Conservation (phyloP, 1,284 basidiomycete species). For the Pseudozyma sp. region DNA sequence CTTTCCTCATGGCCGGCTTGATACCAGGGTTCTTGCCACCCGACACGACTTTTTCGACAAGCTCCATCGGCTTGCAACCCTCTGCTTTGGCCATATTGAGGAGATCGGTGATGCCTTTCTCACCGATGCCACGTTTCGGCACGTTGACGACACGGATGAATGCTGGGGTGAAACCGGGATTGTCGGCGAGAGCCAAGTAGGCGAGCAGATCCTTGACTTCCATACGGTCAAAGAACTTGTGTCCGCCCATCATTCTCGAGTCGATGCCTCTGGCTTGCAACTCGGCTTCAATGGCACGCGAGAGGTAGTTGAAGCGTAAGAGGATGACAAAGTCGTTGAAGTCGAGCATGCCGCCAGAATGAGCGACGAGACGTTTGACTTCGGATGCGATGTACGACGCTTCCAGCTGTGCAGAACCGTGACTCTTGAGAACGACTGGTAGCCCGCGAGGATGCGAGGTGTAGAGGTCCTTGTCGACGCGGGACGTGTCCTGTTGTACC, state of each 20-base stretch:
- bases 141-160: constrained; percentile 82
- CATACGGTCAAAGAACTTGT: constrained; percentile 85
- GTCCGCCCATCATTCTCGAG: constrained; percentile 80
- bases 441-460: constrained; percentile 78
- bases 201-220: constrained; percentile 86
- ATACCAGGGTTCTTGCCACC: constrained; percentile 72
- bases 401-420: constrained; percentile 49
- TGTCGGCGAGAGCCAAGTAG: constrained; percentile 79
- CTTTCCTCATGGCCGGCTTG: constrained; percentile 77
- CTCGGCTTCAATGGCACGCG: constrained; percentile 80
- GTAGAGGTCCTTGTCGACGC: constrained; percentile 81
- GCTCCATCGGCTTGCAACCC: constrained; percentile 74
- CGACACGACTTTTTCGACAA: constrained; percentile 67
- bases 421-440: constrained; percentile 69
- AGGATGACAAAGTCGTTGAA: constrained; percentile 72
- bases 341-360: constrained; percentile 77
- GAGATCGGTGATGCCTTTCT: constrained; percentile 80
- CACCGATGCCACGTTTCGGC: constrained; percentile 82
- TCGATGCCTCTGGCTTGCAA: constrained; percentile 84
- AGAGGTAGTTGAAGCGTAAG: constrained; percentile 81
- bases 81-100: constrained; percentile 73
- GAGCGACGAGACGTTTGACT: constrained; percentile 81
- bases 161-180: constrained; percentile 78
- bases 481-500: constrained; percentile 80
- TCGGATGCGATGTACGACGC: constrained; percentile 76